phyloP scores from a whole-genome alignment of 208 protist species.

The Naegleria fowleri region DNA sequence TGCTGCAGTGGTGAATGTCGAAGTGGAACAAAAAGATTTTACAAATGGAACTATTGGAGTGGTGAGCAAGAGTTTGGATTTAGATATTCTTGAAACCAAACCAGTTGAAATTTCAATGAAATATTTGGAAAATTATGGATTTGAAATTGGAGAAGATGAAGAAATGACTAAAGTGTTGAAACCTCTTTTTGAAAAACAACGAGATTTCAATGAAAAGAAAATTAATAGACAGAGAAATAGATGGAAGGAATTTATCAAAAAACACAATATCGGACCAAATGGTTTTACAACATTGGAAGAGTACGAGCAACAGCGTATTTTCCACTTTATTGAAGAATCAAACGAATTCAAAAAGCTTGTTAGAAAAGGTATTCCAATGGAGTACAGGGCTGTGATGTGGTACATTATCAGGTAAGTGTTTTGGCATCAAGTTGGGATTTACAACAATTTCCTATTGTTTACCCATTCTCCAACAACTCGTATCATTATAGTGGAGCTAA shows the following conservation, averaged over 20 bases:
- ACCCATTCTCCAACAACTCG: too few relatives aligned
- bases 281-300: neutral
- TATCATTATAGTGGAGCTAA: conserved; percentile 1
- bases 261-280: neutral
- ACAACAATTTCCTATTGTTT: too few relatives aligned
- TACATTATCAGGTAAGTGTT: neutral
- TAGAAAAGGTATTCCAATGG: conserved; percentile 14
- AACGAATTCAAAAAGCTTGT: neutral
- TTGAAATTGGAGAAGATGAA: neutral
- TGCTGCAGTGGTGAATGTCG: neutral
- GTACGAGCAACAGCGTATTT: neutral
- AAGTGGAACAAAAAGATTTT: neutral
- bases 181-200: neutral
- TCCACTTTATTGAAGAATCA: neutral
- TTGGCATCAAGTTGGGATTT: neutral
- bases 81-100: neutral
- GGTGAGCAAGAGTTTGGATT: neutral
- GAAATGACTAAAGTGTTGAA: neutral
- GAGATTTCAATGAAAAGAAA: neutral
- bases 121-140: neutral
- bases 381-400: neutral
- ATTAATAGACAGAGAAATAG: neutral
- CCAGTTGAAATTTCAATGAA: neutral
- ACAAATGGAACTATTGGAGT: neutral
- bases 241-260: neutral